Conservation (phyloP, 192 early-diverging fungal species). For the Lunasporangiospora selenospora region DNA sequence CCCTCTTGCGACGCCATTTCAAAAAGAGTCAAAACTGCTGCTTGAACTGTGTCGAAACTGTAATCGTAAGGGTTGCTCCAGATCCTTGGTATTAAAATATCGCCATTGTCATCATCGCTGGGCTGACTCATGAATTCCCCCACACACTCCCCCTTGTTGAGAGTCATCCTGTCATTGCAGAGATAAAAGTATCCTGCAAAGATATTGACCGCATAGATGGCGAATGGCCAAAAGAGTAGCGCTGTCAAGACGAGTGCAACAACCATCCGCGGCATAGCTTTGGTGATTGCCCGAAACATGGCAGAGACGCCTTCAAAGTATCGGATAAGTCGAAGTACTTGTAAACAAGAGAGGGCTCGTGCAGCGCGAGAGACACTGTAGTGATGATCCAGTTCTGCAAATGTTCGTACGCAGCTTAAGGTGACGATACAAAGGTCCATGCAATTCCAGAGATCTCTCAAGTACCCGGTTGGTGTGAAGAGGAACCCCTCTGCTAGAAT, state of each 20-base stretch:
- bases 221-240: conserved; percentile 63
- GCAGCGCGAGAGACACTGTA: conserved; percentile 52
- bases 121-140: conserved; percentile 48
- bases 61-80: conserved; percentile 69
- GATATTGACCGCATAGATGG: conserved; percentile 62
- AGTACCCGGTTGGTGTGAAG: conserved; percentile 61
- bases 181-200: conserved; percentile 58
- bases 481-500: conserved; percentile 64
- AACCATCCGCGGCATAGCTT: conserved; percentile 60
- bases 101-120: conserved; percentile 14
- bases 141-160: conserved; percentile 37
- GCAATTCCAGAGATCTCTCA: conserved; percentile 62
- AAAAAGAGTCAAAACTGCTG: conserved; percentile 58
- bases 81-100: conserved; percentile 51
- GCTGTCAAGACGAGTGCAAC: conserved; percentile 55
- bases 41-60: conserved; percentile 63
- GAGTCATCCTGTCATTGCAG: conserved; percentile 48
- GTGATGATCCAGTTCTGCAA: conserved; percentile 47
- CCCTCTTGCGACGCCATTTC: conserved; percentile 65
- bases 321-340: conserved; percentile 58
- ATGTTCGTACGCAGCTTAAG: conserved; percentile 55
- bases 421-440: conserved; percentile 61
- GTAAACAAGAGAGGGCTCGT: conserved; percentile 60
- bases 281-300: conserved; percentile 58
- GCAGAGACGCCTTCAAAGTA: conserved; percentile 57